Conservation (phyloP, 345 rosid genomes). For the Heritiera fomes region DNA sequence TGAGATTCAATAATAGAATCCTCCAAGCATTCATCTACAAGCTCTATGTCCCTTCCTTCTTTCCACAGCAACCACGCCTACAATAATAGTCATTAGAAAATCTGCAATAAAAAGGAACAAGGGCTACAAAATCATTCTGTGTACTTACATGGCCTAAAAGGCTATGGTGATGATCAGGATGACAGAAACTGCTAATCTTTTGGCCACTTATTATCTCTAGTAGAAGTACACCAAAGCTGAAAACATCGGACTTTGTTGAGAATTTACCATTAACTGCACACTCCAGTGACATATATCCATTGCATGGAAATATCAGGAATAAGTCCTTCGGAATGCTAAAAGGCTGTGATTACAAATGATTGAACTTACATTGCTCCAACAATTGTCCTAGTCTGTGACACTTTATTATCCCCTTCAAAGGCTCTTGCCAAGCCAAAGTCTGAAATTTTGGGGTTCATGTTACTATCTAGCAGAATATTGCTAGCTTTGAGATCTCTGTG, state of each 20-base stretch:
- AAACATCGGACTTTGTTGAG: not conserved
- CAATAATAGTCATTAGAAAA: not conserved
- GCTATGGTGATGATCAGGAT: not conserved
- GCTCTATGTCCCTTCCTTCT: not conserved
- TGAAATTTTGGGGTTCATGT: not conserved
- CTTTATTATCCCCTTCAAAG: not conserved
- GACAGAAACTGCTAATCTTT: not conserved
- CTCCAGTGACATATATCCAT: constrained; percentile 2
- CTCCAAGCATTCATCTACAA: not conserved
- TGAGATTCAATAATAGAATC: not conserved
- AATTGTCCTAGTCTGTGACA: not conserved
- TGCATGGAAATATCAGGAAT: not conserved
- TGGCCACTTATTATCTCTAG: constrained; percentile 6
- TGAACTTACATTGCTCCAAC: constrained; percentile 2
- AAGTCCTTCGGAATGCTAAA: not conserved
- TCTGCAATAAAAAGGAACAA: not conserved
- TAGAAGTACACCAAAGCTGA: constrained; percentile 2
- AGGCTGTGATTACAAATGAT: not conserved
- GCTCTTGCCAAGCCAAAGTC: constrained; percentile 1
- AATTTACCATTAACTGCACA: not conserved
- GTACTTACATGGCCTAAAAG: not conserved
- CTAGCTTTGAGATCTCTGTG: constrained; percentile 6
- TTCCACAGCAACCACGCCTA: constrained; percentile 18
- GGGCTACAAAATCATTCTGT: not conserved
- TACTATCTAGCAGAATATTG: not conserved